Percentiles rank a stretch among this genome's conserved stretches.
Conservation (phyloP, 2,329 filamentous ascomycete species). For the Dothidotthia symphoricarpi region DNA sequence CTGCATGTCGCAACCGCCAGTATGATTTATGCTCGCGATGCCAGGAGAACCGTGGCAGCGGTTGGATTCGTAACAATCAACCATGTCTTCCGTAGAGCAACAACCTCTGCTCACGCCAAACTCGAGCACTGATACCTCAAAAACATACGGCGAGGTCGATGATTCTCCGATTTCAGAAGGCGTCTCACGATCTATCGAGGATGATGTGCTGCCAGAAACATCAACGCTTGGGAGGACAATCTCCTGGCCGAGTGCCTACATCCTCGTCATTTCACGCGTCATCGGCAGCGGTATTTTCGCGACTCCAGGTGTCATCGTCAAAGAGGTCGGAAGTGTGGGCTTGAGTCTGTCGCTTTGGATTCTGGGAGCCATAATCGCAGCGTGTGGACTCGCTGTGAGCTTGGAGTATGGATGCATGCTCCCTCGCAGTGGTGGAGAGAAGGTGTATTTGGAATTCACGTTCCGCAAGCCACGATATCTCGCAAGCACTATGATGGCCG, state of each 20-base stretch:
- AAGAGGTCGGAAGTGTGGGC: constrained; percentile 65
- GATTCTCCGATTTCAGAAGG: constrained; percentile 14
- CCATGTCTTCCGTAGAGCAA: constrained; percentile 15
- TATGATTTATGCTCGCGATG: background rate
- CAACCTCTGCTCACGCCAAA: constrained; percentile 26
- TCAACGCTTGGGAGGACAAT: constrained; percentile 59
- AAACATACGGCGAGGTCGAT: constrained; percentile 16
- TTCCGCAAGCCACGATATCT: constrained; percentile 64
- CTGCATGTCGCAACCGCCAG: background rate
- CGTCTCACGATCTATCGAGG: constrained; percentile 47
- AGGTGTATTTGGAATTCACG: constrained; percentile 70
- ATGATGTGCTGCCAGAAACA: constrained; percentile 60
- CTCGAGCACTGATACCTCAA: constrained; percentile 18
- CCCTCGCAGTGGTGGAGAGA: constrained; percentile 64
- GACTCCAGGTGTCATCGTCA: constrained; percentile 66
- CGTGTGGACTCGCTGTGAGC: constrained; percentile 60
- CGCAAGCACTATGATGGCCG: constrained; percentile 62
- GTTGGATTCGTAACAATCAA: background rate
- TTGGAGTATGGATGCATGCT: constrained; percentile 71
- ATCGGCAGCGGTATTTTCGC: constrained; percentile 72
- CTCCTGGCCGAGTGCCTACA: constrained; percentile 63
- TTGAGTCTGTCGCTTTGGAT: constrained; percentile 64
- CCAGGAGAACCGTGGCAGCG: background rate
- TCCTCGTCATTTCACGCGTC: constrained; percentile 66
- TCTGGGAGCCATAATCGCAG: constrained; percentile 60